Conservation (phyloP, 129 eudicot species). For the Ambrosia artemisiifolia region DNA sequence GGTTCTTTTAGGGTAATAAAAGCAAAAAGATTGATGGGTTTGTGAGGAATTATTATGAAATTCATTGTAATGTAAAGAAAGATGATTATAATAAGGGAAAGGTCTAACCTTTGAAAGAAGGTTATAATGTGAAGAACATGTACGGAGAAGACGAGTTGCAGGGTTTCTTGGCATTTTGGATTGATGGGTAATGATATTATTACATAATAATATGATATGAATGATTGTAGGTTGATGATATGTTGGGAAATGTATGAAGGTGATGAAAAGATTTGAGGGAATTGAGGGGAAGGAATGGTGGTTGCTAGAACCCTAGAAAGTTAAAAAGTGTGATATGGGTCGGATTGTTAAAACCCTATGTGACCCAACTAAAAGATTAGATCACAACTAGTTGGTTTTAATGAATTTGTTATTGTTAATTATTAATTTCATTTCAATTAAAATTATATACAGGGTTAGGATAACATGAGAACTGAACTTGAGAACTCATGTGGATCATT, state of each 20-base stretch:
- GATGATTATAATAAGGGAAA: constrained; percentile 22
- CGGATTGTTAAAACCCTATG: no score
- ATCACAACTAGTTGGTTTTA: no score
- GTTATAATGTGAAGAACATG: constrained; percentile 41
- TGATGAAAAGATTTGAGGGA: neutral
- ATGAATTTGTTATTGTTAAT: no score
- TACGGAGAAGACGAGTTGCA: constrained; percentile 42
- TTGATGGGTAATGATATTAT: neutral
- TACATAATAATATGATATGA: constrained; percentile 4
- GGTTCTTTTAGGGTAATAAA: constrained; percentile 16
- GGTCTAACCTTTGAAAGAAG: constrained; percentile 16
- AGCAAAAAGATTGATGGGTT: constrained; percentile 7
- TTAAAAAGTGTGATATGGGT: neutral
- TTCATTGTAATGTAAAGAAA: constrained; percentile 9
- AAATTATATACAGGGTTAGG: no score
- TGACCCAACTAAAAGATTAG: no score
- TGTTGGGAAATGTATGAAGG: neutral
- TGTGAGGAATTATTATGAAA: constrained; percentile 6
- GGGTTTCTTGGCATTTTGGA: constrained; percentile 58
- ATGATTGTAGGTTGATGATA: constrained; percentile 4
- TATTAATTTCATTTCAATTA: no score
- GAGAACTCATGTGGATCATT: no score
- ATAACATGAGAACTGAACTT: no score
- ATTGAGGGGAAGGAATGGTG: neutral
- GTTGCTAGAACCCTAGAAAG: constrained; percentile 1